Percentiles rank a stretch among this genome's conserved stretches.
Conservation (phyloP, 495 filamentous ascomycete species). For the Lophiotrema nucula region DNA sequence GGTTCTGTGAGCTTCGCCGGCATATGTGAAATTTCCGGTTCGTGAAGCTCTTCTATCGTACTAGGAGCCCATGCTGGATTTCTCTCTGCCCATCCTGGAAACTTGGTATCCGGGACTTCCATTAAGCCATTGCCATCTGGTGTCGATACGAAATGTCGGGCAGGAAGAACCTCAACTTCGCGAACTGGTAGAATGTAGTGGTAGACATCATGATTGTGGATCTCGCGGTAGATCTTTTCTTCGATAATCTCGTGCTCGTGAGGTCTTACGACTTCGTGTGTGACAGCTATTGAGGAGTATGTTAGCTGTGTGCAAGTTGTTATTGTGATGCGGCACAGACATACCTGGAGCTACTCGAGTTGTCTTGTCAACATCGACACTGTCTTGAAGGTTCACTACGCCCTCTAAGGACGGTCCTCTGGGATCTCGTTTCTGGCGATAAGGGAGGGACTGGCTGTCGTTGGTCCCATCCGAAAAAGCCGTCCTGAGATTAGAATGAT, state of each 20-base stretch:
- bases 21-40: not conserved
- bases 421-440: too few species aligned
- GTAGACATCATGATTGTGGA: slow-evolving; percentile 55
- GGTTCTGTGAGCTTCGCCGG: not conserved
- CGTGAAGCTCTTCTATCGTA: slow-evolving; percentile 4
- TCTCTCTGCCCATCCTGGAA: slow-evolving; percentile 11
- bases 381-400: slow-evolving; percentile 32
- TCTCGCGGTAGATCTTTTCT: slow-evolving; percentile 54
- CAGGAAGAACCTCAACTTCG: slow-evolving; percentile 50
- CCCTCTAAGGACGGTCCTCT: too few species aligned
- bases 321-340: not conserved
- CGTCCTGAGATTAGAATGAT: too few species aligned
- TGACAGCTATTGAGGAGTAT: slow-evolving; percentile 45
- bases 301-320: not conserved
- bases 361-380: slow-evolving; percentile 31
- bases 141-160: slow-evolving; percentile 41
- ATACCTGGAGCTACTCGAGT: slow-evolving; percentile 35
- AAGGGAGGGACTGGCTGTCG: too few species aligned
- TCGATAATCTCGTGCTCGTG: slow-evolving; percentile 49
- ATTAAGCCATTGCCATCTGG: slow-evolving; percentile 3
- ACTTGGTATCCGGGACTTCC: slow-evolving; percentile 16
- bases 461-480: too few species aligned
- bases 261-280: slow-evolving; percentile 52
- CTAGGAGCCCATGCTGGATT: slow-evolving; percentile 22
- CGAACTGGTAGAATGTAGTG: slow-evolving; percentile 54